These are phyloP conservation scores for Linum tenue DNA, from an alignment of 345 rosid species.

Conservation along the genomic window DNA sequence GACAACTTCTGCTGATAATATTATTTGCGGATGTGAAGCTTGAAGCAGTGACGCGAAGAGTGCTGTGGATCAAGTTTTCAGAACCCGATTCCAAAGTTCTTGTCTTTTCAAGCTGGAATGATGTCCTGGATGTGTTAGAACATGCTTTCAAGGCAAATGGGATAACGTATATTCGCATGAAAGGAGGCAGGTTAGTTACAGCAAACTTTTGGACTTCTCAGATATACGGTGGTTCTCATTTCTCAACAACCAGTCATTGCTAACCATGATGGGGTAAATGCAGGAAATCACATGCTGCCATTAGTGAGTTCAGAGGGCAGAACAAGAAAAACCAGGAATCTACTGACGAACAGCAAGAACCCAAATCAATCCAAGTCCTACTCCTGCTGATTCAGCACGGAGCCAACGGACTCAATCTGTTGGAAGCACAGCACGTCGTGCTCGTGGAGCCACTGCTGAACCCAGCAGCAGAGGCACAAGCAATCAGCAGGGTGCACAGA, in stretches of 20 bases:
- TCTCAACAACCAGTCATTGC: not conserved
- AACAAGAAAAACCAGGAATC: constrained; percentile 18
- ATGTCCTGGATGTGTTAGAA: constrained; percentile 91
- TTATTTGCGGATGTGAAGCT: constrained; percentile 34
- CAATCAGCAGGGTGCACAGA: constrained; percentile 86
- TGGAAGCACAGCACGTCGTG: constrained; percentile 92
- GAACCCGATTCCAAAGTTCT: constrained; percentile 78
- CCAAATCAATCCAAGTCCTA: constrained; percentile 52
- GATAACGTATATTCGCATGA: constrained; percentile 69
- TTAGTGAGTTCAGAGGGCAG: constrained; percentile 64
- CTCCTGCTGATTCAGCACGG: constrained; percentile 87
- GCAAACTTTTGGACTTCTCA: not conserved
- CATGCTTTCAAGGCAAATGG: constrained; percentile 66
- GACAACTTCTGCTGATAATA: too few species aligned
- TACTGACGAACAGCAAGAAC: constrained; percentile 21
- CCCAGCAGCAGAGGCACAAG: constrained; percentile 97
- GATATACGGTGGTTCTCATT: constrained; percentile 6
- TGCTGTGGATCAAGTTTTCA: constrained; percentile 70
- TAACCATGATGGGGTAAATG: constrained; percentile 10
- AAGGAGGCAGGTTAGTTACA: constrained; percentile 77
- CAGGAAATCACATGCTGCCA: constrained; percentile 84
- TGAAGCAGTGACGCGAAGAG: constrained; percentile 83
- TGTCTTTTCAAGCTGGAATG: constrained; percentile 96
- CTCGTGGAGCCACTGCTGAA: constrained; percentile 89
- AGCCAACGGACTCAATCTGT: constrained; percentile 91